phyloP scores from a whole-genome alignment of 352 stramenopile species.

The Blastocystis hominis region DNA sequence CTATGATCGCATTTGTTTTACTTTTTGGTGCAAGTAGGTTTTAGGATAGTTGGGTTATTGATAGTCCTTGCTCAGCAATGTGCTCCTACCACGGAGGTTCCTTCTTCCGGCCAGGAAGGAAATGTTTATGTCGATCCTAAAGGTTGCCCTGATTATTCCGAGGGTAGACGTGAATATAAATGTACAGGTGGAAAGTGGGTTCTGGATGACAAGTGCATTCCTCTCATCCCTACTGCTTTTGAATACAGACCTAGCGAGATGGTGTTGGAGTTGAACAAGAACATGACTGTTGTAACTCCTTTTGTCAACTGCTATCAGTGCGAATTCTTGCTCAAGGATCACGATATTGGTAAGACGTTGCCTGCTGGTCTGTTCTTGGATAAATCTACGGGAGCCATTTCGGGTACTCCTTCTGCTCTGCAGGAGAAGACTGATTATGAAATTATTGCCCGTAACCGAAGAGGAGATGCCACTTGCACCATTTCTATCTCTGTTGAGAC shows the following conservation, averaged over 20 bases:
- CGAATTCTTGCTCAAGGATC: not conserved
- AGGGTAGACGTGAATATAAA: not conserved
- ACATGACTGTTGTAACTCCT: not conserved
- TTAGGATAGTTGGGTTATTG: not conserved
- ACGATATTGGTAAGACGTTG: not conserved
- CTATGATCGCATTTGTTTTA: not conserved
- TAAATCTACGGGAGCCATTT: not conserved
- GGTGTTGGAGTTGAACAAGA: not conserved
- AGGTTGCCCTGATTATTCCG: not conserved
- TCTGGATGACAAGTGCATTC: not conserved
- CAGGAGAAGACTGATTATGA: slow-evolving; percentile 1
- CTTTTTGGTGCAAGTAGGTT: not conserved
- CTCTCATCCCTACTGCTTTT: not conserved
- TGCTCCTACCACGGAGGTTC: not conserved
- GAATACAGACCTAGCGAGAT: not conserved
- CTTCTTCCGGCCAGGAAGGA: not conserved
- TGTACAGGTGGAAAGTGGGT: not conserved
- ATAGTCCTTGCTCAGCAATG: not conserved
- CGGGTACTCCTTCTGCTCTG: slow-evolving; percentile 32
- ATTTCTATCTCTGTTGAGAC: not conserved
- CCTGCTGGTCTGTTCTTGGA: slow-evolving; percentile 30
- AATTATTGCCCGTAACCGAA: slow-evolving; percentile 5
- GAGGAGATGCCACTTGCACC: not conserved
- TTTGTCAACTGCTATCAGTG: slow-evolving; percentile 9
- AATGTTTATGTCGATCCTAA: not conserved